Evolutionary conservation across 768 basidiomycete genomes (phyloP).

Genomic region (Termitomyces sp.): DNA sequence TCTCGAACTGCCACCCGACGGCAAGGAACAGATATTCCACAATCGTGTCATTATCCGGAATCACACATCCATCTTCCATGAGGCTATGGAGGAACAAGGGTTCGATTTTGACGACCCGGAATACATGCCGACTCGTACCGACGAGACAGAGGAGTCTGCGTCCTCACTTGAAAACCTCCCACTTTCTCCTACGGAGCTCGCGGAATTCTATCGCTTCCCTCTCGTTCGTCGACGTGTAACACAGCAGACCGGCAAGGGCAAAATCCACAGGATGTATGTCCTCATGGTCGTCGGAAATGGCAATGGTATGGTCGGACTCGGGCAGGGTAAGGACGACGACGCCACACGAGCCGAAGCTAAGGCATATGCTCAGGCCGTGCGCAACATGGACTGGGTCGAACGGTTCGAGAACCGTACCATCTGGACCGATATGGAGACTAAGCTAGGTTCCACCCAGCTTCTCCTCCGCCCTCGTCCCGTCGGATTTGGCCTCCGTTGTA

Average conservation of each 20-base stretch:
- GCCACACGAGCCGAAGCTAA: constrained; percentile 49
- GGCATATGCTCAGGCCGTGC: constrained; percentile 68
- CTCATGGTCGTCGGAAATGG: constrained; percentile 82
- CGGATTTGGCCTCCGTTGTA: constrained; percentile 91
- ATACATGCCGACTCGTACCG: constrained; percentile 23
- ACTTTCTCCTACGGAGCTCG: constrained; percentile 18
- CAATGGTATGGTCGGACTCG: constrained; percentile 78
- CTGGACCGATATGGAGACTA: constrained; percentile 85
- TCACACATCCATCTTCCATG: constrained; percentile 64
- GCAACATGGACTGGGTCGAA: constrained; percentile 90
- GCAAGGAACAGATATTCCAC: constrained; percentile 47
- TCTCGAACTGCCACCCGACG: constrained; percentile 49
- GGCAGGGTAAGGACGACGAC: constrained; percentile 76
- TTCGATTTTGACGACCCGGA: constrained; percentile 31
- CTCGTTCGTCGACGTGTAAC: constrained; percentile 60
- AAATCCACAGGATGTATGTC: constrained; percentile 60
- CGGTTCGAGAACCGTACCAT: constrained; percentile 95
- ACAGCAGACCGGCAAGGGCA: constrained; percentile 94
- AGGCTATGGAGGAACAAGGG: constrained; percentile 32
- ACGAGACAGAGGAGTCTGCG: constrained; percentile 31
- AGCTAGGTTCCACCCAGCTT: constrained; percentile 82
- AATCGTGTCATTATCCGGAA: constrained; percentile 70
- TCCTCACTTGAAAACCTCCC: constrained; percentile 27
- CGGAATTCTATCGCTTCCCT: constrained; percentile 37
- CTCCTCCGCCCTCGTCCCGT: constrained; percentile 79